Evolutionary conservation across 2,329 filamentous ascomycete species (phyloP).

Genomic region (Didymella keratinophila): DNA sequence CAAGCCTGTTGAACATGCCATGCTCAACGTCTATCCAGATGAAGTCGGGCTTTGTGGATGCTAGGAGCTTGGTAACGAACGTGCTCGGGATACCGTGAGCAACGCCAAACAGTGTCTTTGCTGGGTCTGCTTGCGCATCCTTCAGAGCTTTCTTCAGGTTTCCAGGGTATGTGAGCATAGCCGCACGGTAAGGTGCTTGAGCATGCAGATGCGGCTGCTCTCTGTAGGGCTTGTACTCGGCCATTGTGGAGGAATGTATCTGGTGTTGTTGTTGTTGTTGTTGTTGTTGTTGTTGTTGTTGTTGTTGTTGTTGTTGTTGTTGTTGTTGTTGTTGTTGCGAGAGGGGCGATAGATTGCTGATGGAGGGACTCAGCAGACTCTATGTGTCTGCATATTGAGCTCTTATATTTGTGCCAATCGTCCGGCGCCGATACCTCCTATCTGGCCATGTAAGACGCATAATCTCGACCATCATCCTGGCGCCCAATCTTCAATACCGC

Average conservation of each 20-base stretch:
- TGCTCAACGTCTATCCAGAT: slow-evolving; percentile 42
- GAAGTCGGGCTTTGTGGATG: slow-evolving; percentile 38
- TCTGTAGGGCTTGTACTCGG: slow-evolving; percentile 28
- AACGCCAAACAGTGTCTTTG: slow-evolving; percentile 37
- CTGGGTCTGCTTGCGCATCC: slow-evolving; percentile 33
- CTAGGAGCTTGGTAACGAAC: slow-evolving; percentile 39
- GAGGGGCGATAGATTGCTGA: no score
- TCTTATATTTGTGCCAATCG: slow-evolving; percentile 4
- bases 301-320: no score
- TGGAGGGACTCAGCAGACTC: not conserved
- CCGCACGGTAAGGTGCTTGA: slow-evolving; percentile 32
- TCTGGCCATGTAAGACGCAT: not conserved
- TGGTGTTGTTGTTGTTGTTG: no score
- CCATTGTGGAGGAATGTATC: slow-evolving; percentile 21
- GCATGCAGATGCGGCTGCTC: slow-evolving; percentile 37
- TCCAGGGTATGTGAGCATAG: slow-evolving; percentile 33
- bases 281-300: no score
- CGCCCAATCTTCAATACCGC: not conserved
- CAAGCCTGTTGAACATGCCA: slow-evolving; percentile 38
- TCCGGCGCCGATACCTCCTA: not conserved
- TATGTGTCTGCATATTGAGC: not conserved
- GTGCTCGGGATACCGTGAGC: slow-evolving; percentile 38
- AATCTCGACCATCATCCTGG: not conserved
- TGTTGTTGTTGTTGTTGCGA: not conserved
- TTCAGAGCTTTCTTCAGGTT: slow-evolving; percentile 33